Evolutionary conservation across 2,329 filamentous ascomycete genomes (phyloP).

Genomic region (Botryotinia convoluta): DNA sequence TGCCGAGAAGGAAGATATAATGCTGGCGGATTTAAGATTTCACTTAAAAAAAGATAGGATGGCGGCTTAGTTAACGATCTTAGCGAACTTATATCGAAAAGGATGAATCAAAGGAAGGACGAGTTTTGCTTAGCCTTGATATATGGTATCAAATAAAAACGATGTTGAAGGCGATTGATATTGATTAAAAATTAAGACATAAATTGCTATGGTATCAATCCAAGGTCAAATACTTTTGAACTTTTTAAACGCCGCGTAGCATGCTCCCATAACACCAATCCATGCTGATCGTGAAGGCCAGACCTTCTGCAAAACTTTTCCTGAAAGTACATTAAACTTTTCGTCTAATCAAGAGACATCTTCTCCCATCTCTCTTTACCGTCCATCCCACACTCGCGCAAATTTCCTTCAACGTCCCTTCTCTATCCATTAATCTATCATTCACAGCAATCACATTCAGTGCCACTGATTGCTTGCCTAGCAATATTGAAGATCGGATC

Average conservation of each 20-base stretch:
- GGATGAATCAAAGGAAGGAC: not conserved
- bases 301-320: not conserved
- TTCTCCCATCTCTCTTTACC: constrained; percentile 18
- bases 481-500: constrained; percentile 23
- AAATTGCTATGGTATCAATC: not conserved
- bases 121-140: not conserved
- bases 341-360: constrained; percentile 15
- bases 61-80: not conserved
- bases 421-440: constrained; percentile 18
- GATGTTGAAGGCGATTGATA: not conserved
- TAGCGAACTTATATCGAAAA: not conserved
- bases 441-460: constrained; percentile 24
- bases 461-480: constrained; percentile 22
- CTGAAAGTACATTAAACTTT: not conserved
- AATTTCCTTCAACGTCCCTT: constrained; percentile 16
- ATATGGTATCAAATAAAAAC: not conserved
- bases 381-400: constrained; percentile 19
- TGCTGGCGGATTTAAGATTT: not conserved
- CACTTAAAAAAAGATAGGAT: not conserved
- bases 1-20: not conserved
- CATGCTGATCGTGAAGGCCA: not conserved
- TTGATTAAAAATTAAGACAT: constrained; percentile 5
- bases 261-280: not conserved
- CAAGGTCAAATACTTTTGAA: not conserved
- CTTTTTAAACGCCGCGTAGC: not conserved